Conservation (phyloP, 2,329 filamentous ascomycete species). For the Neurospora sp. region DNA sequence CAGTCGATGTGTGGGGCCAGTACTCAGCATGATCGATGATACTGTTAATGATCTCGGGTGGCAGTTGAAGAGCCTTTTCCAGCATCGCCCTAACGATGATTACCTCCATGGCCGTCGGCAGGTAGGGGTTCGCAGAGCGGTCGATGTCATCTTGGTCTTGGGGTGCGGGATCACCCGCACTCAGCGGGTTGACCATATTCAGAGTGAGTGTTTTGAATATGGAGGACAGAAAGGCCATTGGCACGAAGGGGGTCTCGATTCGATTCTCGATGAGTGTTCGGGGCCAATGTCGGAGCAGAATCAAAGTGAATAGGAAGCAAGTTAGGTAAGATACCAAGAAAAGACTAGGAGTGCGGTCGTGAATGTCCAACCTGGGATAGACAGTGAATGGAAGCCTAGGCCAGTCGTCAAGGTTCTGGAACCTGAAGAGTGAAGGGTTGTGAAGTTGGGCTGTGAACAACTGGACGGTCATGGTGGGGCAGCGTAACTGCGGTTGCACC, state of each 20-base stretch:
- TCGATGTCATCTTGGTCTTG: background rate
- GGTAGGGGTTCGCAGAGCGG: constrained; percentile 4
- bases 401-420: background rate
- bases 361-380: background rate
- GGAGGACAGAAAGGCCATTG: background rate
- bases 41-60: constrained; percentile 43
- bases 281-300: background rate
- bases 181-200: background rate
- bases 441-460: background rate
- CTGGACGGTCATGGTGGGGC: background rate
- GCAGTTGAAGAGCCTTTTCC: constrained; percentile 32
- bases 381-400: background rate
- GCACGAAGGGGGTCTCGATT: background rate
- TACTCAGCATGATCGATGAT: constrained; percentile 53
- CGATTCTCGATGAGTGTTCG: background rate
- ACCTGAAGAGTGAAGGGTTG: background rate
- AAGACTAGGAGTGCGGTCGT: background rate
- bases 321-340: background rate
- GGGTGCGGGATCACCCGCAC: background rate
- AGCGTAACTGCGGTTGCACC: background rate
- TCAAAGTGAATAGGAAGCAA: background rate
- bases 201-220: background rate
- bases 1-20: constrained; percentile 42
- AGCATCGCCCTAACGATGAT: constrained; percentile 38
- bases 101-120: constrained; percentile 39